Evolutionary conservation across 2,329 filamentous ascomycete species (phyloP).

Genomic region (Neofusicoccum sp.): DNA sequence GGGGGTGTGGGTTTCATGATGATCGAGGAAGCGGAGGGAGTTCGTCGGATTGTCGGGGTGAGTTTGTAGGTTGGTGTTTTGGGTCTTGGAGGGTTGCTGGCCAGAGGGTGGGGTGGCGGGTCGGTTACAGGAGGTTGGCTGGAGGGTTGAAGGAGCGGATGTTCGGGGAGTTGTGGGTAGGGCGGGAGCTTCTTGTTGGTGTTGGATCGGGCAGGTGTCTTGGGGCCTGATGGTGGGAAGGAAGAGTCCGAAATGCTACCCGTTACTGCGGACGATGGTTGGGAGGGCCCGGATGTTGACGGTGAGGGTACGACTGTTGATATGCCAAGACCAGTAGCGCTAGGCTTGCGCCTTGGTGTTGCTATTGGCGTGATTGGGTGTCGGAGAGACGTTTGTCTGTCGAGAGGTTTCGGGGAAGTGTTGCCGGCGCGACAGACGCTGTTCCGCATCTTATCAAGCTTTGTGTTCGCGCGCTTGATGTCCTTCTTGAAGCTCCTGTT

Average conservation of each 20-base stretch:
- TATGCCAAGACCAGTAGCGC: not conserved
- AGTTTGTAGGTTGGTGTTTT: slow-evolving; percentile 1
- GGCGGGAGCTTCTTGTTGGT: slow-evolving; percentile 10
- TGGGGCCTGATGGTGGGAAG: not conserved
- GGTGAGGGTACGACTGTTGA: not conserved
- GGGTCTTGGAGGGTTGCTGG: not conserved
- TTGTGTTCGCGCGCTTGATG: slow-evolving; percentile 19
- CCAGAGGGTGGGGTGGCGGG: not conserved
- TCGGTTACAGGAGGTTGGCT: not conserved
- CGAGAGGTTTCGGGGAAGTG: not conserved
- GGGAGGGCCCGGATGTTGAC: not conserved
- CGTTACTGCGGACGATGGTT: not conserved
- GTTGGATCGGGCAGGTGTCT: not conserved
- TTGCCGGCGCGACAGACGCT: not conserved
- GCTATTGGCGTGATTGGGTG: not conserved
- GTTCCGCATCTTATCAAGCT: slow-evolving; percentile 8
- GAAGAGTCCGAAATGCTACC: slow-evolving; percentile 3
- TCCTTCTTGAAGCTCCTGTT: slow-evolving; percentile 47
- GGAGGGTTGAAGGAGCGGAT: not conserved
- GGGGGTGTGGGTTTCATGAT: not conserved
- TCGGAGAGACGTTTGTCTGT: not conserved
- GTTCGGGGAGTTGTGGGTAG: slow-evolving; percentile 3
- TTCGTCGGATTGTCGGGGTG: not conserved
- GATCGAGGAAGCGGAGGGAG: not conserved
- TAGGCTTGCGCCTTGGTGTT: not conserved